Conservation (phyloP, 768 basidiomycete genomes). For the Hygrophorus russula region DNA sequence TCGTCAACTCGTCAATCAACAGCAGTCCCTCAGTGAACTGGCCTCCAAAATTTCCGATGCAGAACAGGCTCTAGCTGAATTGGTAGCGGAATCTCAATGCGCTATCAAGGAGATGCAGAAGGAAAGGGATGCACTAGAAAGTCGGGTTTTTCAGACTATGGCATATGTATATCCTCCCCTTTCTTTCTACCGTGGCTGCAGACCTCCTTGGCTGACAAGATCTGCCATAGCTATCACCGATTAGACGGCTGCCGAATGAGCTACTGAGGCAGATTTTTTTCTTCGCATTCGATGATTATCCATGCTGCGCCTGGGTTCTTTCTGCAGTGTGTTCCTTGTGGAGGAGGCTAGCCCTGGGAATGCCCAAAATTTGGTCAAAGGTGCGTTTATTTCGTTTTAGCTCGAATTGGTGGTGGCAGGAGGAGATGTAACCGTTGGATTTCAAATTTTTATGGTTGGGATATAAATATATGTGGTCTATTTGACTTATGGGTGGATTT, state of each 20-base stretch:
- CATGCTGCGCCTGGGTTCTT: slow-evolving; percentile 70
- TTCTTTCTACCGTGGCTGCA: no score
- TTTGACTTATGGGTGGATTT: no score
- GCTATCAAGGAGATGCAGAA: slow-evolving; percentile 43
- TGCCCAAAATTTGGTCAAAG: slow-evolving; percentile 71
- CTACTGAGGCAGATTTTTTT: slow-evolving; percentile 65
- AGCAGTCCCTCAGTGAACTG: slow-evolving; percentile 23
- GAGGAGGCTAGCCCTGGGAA: slow-evolving; percentile 52
- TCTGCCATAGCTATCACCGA: slow-evolving; percentile 38
- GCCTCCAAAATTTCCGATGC: slow-evolving; percentile 37
- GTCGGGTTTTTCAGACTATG: slow-evolving; percentile 34
- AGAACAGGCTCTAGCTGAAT: slow-evolving; percentile 44
- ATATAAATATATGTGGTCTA: no score
- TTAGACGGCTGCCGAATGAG: slow-evolving; percentile 60
- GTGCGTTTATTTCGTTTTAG: slow-evolving; percentile 25
- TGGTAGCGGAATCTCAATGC: slow-evolving; percentile 42
- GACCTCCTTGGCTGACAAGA: no score
- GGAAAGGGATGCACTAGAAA: slow-evolving; percentile 38
- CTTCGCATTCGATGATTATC: slow-evolving; percentile 55
- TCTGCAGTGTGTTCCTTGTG: slow-evolving; percentile 58
- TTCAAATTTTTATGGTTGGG: no score
- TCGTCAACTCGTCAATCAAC: slow-evolving; percentile 26
- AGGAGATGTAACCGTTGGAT: background rate
- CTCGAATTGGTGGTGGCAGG: background rate
- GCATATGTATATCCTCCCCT: slow-evolving; percentile 28